Conservation (phyloP, 2,329 filamentous ascomycete species). For the Camillea tinctor region DNA sequence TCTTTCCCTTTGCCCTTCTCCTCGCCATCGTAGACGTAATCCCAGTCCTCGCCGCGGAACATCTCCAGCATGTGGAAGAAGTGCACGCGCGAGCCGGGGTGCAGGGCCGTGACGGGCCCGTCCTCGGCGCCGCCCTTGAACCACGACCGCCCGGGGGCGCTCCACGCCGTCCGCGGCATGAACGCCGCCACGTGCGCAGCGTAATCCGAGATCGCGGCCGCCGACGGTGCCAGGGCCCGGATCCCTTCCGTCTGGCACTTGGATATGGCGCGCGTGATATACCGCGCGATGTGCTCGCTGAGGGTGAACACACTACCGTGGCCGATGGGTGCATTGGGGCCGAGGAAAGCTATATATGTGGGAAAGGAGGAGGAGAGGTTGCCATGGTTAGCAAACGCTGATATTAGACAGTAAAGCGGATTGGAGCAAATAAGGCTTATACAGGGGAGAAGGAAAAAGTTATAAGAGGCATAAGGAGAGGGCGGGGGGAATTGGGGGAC, state of each 20-base stretch:
- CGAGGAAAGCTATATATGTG: slow-evolving; percentile 49
- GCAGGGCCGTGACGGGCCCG: slow-evolving; percentile 48
- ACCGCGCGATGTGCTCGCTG: slow-evolving; percentile 50
- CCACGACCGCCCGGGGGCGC: slow-evolving; percentile 48
- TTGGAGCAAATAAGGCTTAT: not conserved
- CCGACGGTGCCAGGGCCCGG: slow-evolving; percentile 44
- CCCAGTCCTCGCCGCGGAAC: slow-evolving; percentile 53
- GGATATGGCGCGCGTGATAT: slow-evolving; percentile 47
- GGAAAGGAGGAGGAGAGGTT: not conserved
- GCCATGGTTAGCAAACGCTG: too few species aligned
- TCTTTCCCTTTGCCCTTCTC: too few species aligned
- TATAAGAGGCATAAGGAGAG: slow-evolving; percentile 5
- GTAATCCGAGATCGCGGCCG: slow-evolving; percentile 50
- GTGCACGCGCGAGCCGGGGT: slow-evolving; percentile 50
- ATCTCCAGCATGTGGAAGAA: slow-evolving; percentile 53
- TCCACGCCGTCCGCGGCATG: slow-evolving; percentile 55
- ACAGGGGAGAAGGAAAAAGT: not conserved
- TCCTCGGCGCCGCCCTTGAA: slow-evolving; percentile 46
- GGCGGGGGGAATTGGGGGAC: too few species aligned
- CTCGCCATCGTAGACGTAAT: slow-evolving; percentile 44
- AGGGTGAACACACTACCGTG: slow-evolving; percentile 52
- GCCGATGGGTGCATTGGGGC: slow-evolving; percentile 51
- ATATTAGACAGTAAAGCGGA: not conserved
- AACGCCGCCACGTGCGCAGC: slow-evolving; percentile 47
- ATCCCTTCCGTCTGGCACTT: slow-evolving; percentile 53